These are phyloP conservation scores for Metahyphopichia silvanorum DNA, from an alignment of 805 yeast genomes.

Conservation along the genomic window DNA sequence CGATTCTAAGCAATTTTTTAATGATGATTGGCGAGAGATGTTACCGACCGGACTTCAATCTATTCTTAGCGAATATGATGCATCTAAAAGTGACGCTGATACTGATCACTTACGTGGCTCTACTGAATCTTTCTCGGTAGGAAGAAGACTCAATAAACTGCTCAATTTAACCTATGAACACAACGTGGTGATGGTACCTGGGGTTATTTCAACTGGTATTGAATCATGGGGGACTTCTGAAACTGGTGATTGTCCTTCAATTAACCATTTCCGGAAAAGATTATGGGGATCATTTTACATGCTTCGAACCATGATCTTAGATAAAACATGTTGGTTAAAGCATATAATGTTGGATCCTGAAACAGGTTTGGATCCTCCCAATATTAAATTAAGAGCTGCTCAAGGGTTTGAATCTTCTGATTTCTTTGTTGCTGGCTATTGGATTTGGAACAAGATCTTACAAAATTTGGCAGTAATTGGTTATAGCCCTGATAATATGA, in stretches of 20 bases:
- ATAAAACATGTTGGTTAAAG: constrained; percentile 90
- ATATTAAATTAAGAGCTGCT: constrained; percentile 79
- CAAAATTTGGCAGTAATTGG: constrained; percentile 93
- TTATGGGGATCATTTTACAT: constrained; percentile 97
- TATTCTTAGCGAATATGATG: constrained; percentile 55
- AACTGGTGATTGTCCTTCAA: constrained; percentile 73
- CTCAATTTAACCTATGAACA: constrained; percentile 53
- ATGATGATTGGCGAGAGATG: constrained; percentile 71
- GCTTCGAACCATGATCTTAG: constrained; percentile 88
- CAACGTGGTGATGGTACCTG: constrained; percentile 93
- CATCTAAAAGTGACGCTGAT: constrained; percentile 22
- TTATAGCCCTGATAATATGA: constrained; percentile 88
- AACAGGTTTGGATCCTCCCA: constrained; percentile 91
- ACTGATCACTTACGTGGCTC: constrained; percentile 43
- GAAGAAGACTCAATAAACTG: constrained; percentile 54
- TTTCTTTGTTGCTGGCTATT: constrained; percentile 93
- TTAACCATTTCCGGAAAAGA: constrained; percentile 82
- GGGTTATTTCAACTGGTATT: constrained; percentile 91
- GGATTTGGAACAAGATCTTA: constrained; percentile 98
- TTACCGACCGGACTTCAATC: constrained; percentile 66
- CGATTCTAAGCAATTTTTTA: constrained; percentile 54
- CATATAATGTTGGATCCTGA: constrained; percentile 85
- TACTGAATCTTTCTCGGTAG: constrained; percentile 86
- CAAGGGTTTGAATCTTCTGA: constrained; percentile 97
- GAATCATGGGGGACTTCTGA: constrained; percentile 91